These are phyloP conservation scores for Prunus dulcis DNA, from an alignment of 306 rosid genomes.

Conservation along the genomic window DNA sequence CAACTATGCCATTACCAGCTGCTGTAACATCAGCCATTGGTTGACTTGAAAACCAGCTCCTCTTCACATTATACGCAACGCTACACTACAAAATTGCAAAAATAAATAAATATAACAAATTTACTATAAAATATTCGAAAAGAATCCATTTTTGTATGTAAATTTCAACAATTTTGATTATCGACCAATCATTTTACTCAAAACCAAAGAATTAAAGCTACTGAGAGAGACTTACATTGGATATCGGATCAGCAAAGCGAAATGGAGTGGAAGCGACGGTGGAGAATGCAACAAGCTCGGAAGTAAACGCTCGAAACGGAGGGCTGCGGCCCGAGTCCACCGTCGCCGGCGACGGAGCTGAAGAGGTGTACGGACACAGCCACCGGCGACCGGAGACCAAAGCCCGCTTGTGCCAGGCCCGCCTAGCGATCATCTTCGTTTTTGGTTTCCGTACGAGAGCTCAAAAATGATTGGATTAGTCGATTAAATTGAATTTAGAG, in stretches of 20 bases:
- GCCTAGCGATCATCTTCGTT: conserved; percentile 30
- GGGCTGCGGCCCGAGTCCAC: background rate
- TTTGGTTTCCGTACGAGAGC: background rate
- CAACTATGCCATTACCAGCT: conserved; percentile 48
- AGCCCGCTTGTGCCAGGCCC: conserved; percentile 30
- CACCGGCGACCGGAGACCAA: conserved; percentile 29
- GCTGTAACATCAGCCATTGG: conserved; percentile 34
- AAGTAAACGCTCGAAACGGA: conserved; percentile 9
- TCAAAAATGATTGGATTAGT: background rate
- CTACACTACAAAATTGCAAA: conserved; percentile 34
- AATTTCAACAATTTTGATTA: background rate
- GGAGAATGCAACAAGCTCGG: conserved; percentile 5
- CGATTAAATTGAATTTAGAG: background rate
- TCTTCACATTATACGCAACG: conserved; percentile 18
- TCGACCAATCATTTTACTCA: background rate
- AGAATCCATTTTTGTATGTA: background rate
- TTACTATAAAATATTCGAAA: background rate
- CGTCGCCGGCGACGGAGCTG: background rate
- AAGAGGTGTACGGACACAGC: conserved; percentile 1
- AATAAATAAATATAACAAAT: background rate
- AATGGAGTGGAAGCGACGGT: conserved; percentile 12
- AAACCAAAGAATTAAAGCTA: background rate
- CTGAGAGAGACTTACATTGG: conserved; percentile 32
- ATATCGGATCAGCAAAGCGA: conserved; percentile 10
- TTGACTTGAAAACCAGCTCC: conserved; percentile 52